phyloP scores from a whole-genome alignment of 768 basidiomycete genomes.

The Agrocybe pediades region DNA sequence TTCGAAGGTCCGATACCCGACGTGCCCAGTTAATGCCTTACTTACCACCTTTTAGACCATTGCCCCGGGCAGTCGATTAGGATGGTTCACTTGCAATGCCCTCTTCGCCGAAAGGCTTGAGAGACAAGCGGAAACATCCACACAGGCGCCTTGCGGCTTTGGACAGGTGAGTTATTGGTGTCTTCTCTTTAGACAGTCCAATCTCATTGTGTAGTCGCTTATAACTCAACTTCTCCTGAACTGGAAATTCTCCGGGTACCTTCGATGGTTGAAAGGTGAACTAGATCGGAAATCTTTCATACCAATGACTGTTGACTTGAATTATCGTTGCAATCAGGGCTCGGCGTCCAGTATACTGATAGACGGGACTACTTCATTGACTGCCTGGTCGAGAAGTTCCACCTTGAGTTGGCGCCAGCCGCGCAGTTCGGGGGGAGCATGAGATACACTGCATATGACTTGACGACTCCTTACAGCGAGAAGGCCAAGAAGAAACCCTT shows the following conservation, averaged over 20 bases:
- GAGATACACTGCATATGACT: slow-evolving; percentile 48
- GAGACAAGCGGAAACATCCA: slow-evolving; percentile 65
- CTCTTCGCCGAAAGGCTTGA: slow-evolving; percentile 76
- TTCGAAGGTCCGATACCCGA: slow-evolving; percentile 52
- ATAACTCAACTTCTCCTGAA: slow-evolving; percentile 60
- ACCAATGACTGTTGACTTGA: neutral
- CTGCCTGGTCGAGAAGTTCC: slow-evolving; percentile 61
- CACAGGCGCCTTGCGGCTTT: slow-evolving; percentile 75
- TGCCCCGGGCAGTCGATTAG: slow-evolving; percentile 75
- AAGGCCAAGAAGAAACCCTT: slow-evolving; percentile 25
- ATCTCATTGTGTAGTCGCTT: slow-evolving; percentile 34
- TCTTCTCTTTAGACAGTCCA: neutral
- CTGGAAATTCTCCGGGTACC: slow-evolving; percentile 73
- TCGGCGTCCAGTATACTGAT: slow-evolving; percentile 54
- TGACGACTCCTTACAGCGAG: slow-evolving; percentile 19
- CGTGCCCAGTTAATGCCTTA: neutral
- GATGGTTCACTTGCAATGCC: slow-evolving; percentile 80
- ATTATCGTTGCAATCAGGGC: slow-evolving; percentile 31
- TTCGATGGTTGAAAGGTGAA: slow-evolving; percentile 75
- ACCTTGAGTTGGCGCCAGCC: slow-evolving; percentile 43
- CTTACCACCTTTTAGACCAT: slow-evolving; percentile 50
- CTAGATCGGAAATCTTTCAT: neutral
- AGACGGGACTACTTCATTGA: slow-evolving; percentile 70
- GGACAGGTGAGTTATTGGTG: slow-evolving; percentile 45
- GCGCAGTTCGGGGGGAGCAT: slow-evolving; percentile 34